A percentile compares a stretch with the other conserved stretches of the same genome.
Conservation (phyloP, 768 basidiomycete genomes). For the Serendipita vermifera region DNA sequence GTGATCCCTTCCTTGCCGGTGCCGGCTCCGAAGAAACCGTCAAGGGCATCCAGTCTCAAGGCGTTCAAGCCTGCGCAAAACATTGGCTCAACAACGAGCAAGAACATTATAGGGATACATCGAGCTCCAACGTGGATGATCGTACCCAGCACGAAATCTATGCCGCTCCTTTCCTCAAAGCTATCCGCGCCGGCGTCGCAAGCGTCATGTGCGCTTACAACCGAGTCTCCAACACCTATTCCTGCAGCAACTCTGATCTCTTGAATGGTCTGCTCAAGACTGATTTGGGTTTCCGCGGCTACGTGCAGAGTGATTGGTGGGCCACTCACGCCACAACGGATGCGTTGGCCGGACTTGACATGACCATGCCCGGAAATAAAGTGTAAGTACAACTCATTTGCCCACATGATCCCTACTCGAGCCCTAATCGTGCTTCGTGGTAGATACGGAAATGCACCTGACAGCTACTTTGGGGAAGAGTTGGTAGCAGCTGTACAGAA, state of each 20-base stretch:
- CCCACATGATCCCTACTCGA: neutral
- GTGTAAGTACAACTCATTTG: constrained; percentile 2
- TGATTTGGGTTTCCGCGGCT: constrained; percentile 27
- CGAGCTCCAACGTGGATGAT: constrained; percentile 16
- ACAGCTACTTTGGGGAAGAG: constrained; percentile 22
- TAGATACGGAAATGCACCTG: constrained; percentile 14
- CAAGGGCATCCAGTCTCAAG: constrained; percentile 16
- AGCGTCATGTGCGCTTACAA: constrained; percentile 2
- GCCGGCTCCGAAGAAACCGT: constrained; percentile 19
- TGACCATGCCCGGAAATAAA: constrained; percentile 27
- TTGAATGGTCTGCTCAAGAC: constrained; percentile 26
- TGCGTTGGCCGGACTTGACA: constrained; percentile 19
- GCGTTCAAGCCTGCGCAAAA: constrained; percentile 20
- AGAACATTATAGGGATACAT: constrained; percentile 15
- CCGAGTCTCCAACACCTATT: constrained; percentile 24
- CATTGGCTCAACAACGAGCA: constrained; percentile 18
- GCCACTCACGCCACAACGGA: constrained; percentile 18
- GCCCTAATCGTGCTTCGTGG: constrained; percentile 10
- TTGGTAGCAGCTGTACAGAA: constrained; percentile 23
- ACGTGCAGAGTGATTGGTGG: constrained; percentile 24
- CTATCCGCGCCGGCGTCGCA: constrained; percentile 16
- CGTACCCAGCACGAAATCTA: constrained; percentile 19
- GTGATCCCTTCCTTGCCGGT: constrained; percentile 19
- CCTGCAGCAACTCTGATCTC: constrained; percentile 23
- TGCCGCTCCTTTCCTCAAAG: constrained; percentile 16